Conservation (phyloP, 116 monocot species). For the Papilionanthe hybrid region DNA sequence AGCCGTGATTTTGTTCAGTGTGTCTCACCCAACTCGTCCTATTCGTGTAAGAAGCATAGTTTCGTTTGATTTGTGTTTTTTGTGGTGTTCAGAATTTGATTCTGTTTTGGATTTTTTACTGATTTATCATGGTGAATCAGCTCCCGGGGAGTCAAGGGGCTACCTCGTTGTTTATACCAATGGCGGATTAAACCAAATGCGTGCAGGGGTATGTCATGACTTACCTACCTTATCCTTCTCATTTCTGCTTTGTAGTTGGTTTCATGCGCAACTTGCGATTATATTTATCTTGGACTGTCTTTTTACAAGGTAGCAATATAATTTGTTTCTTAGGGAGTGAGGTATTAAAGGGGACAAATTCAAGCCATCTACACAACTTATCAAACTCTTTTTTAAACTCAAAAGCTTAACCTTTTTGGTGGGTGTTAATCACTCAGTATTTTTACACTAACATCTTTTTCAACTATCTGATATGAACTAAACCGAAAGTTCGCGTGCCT, state of each 20-base stretch:
- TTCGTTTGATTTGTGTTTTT: constrained; percentile 2
- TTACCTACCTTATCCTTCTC: neutral
- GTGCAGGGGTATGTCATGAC: constrained; percentile 63
- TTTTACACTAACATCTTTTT: too few species aligned
- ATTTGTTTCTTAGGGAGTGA: neutral
- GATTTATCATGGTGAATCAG: constrained; percentile 33
- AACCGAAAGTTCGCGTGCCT: too few species aligned
- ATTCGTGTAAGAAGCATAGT: constrained; percentile 27
- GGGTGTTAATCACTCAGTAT: too few species aligned
- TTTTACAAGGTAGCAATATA: neutral
- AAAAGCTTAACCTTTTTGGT: too few species aligned
- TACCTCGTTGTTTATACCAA: constrained; percentile 84
- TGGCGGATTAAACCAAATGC: constrained; percentile 97
- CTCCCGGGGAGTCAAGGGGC: constrained; percentile 56
- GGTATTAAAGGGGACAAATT: too few species aligned
- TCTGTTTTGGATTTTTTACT: neutral
- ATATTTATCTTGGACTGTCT: too few species aligned
- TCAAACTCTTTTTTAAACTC: too few species aligned
- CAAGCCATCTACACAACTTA: too few species aligned
- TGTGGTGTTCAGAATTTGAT: neutral
- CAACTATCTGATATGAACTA: too few species aligned
- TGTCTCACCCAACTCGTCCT: constrained; percentile 33
- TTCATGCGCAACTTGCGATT: too few species aligned
- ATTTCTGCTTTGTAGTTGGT: neutral
- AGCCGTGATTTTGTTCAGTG: constrained; percentile 53